phyloP scores from a whole-genome alignment of 108 stramenopile species.

The Skeletonema costatum region DNA sequence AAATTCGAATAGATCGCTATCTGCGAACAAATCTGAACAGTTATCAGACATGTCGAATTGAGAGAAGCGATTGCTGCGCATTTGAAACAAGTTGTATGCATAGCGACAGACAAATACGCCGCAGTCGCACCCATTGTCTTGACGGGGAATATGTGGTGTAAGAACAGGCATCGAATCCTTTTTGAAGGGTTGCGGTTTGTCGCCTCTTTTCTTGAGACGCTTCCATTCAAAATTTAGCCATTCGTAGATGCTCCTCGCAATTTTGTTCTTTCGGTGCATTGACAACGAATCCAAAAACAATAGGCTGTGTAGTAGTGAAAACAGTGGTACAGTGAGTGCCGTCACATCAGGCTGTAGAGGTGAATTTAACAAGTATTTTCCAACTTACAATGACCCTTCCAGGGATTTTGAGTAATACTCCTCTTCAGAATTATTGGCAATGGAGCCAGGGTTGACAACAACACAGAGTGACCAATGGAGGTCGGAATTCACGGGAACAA shows the following conservation, averaged over 20 bases:
- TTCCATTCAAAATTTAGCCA: constrained; percentile 87
- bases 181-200: constrained; percentile 33
- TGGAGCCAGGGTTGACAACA: constrained; percentile 86
- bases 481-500: constrained; percentile 92
- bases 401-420: neutral
- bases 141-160: constrained; percentile 76
- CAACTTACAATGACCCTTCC: constrained; percentile 40
- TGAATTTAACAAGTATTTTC: neutral
- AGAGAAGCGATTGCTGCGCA: constrained; percentile 30
- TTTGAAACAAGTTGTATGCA: constrained; percentile 66
- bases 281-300: constrained; percentile 85
- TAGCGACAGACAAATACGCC: constrained; percentile 92
- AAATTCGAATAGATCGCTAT: neutral
- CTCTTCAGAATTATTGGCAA: constrained; percentile 27
- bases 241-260: constrained; percentile 47
- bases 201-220: constrained; percentile 37
- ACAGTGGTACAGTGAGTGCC: neutral
- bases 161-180: constrained; percentile 42
- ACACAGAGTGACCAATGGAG: constrained; percentile 97
- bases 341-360: neutral
- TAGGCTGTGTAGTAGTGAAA: constrained; percentile 47
- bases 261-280: constrained; percentile 61
- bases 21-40: neutral
- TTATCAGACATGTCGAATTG: constrained; percentile 48
- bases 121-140: constrained; percentile 87